A percentile compares a stretch with the other conserved stretches of the same genome.
phyloP scores from a whole-genome alignment of 768 basidiomycete species.

The Tubosaeta sp. region DNA sequence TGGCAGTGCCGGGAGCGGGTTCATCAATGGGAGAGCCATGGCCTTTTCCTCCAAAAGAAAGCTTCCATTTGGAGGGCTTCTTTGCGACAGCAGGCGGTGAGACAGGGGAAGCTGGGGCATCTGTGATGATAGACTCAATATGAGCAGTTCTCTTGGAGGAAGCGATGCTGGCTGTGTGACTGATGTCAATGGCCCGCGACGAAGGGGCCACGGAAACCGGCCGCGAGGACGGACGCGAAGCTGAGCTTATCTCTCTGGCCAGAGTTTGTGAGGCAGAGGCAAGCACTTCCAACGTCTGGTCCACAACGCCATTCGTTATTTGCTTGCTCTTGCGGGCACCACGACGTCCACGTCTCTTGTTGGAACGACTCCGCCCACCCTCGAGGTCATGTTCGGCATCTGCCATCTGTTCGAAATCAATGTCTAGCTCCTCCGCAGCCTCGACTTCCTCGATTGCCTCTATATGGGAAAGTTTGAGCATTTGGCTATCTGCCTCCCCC shows the following conservation, averaged over 20 bases:
- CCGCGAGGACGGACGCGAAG: slow-evolving; percentile 47
- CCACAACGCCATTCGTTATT: slow-evolving; percentile 27
- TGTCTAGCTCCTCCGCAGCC: slow-evolving; percentile 30
- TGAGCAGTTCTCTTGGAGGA: slow-evolving; percentile 40
- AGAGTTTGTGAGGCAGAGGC: slow-evolving; percentile 78
- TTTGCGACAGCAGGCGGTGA: slow-evolving; percentile 43
- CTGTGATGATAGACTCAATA: slow-evolving; percentile 12
- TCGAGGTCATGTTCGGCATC: slow-evolving; percentile 32
- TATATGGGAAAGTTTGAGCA: slow-evolving; percentile 19
- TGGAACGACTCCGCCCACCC: slow-evolving; percentile 48
- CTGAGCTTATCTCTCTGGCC: slow-evolving; percentile 77
- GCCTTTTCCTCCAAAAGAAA: slow-evolving; percentile 57
- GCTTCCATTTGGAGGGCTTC: slow-evolving; percentile 67
- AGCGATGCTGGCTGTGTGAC: slow-evolving; percentile 19
- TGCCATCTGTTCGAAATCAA: slow-evolving; percentile 13
- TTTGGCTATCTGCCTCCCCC: slow-evolving; percentile 42
- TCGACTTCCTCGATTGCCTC: slow-evolving; percentile 37
- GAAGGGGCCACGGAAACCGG: slow-evolving; percentile 14
- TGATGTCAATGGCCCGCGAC: slow-evolving; percentile 20
- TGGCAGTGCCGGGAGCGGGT: slow-evolving; percentile 56
- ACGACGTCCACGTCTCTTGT: slow-evolving; percentile 76
- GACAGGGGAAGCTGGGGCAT: slow-evolving; percentile 21
- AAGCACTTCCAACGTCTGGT: slow-evolving; percentile 62
- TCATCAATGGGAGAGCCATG: slow-evolving; percentile 40
- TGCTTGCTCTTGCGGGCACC: slow-evolving; percentile 77